A percentile compares a stretch with the other conserved stretches of the same genome.
phyloP scores from a whole-genome alignment of 164 flowering plant species.

The Tetracentron sinense region DNA sequence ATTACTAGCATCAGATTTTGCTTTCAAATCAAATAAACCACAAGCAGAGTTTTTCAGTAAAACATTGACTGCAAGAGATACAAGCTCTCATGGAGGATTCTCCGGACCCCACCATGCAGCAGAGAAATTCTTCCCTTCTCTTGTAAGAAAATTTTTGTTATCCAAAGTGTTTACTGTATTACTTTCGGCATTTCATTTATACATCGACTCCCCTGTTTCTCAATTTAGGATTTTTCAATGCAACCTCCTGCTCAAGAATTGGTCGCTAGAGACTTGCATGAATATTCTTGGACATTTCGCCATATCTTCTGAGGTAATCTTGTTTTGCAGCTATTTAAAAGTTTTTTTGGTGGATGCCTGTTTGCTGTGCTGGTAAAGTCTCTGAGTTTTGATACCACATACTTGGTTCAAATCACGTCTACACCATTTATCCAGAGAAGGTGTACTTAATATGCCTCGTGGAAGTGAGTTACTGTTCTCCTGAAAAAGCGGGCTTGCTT shows the following conservation, averaged over 20 bases:
- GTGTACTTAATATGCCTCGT: too few species aligned
- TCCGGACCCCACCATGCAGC: conserved; percentile 99
- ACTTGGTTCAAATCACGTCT: too few species aligned
- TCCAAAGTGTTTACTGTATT: neutral
- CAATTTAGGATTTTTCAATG: conserved; percentile 74
- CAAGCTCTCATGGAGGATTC: conserved; percentile 99
- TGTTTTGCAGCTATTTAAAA: neutral
- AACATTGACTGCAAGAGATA: conserved; percentile 95
- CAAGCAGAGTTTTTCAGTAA: conserved; percentile 95
- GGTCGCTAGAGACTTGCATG: conserved; percentile 88
- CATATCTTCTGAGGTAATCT: conserved; percentile 85
- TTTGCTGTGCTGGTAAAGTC: too few species aligned
- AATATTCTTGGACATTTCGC: conserved; percentile 81
- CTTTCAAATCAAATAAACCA: conserved; percentile 67
- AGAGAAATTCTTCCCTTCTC: conserved; percentile 95
- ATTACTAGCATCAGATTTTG: conserved; percentile 80
- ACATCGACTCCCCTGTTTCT: neutral
- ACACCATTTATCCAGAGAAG: too few species aligned
- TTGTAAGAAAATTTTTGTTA: conserved; percentile 45
- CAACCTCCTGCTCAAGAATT: conserved; percentile 98
- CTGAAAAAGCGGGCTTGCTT: too few species aligned
- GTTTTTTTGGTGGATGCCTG: too few species aligned
- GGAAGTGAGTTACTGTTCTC: too few species aligned
- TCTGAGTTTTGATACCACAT: too few species aligned
- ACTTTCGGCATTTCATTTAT: neutral